Percentiles rank a stretch among this genome's conserved stretches.
Conservation (phyloP, 1,284 basidiomycete species). For the Laetiporus sulphureus region DNA sequence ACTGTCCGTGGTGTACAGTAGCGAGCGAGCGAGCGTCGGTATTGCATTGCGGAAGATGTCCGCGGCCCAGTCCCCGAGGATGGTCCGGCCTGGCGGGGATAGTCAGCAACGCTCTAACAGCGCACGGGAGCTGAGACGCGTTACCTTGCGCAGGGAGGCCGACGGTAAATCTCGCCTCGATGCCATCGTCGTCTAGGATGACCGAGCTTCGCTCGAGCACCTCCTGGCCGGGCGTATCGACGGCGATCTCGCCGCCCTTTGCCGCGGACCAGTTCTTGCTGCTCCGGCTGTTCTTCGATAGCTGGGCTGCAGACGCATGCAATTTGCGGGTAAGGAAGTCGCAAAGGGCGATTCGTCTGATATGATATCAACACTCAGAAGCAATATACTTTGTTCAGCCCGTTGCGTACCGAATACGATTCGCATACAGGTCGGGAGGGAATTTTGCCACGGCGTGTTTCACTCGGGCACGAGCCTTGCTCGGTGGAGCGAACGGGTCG, state of each 20-base stretch:
- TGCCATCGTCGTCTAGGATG: slow-evolving; percentile 5
- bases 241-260: slow-evolving; percentile 15
- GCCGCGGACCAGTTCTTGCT: slow-evolving; percentile 8
- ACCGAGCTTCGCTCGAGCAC: slow-evolving; percentile 16
- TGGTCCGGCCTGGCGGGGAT: slow-evolving; percentile 10
- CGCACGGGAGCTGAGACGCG: not conserved
- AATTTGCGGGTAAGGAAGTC: slow-evolving; percentile 12
- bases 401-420: slow-evolving; percentile 7
- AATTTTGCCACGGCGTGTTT: slow-evolving; percentile 9
- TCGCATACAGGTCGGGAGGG: slow-evolving; percentile 8
- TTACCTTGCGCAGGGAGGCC: slow-evolving; percentile 17
- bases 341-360: slow-evolving; percentile 12
- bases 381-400: not conserved
- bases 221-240: slow-evolving; percentile 18
- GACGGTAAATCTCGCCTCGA: slow-evolving; percentile 17
- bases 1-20: slow-evolving; percentile 11
- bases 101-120: not conserved
- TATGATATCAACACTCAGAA: not conserved
- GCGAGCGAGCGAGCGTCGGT: slow-evolving; percentile 5
- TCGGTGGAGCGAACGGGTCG: slow-evolving; percentile 18
- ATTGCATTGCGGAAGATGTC: slow-evolving; percentile 9
- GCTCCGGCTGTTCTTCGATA: not conserved
- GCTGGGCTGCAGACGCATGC: slow-evolving; percentile 1
- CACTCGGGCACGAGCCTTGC: slow-evolving; percentile 13
- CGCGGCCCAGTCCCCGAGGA: slow-evolving; percentile 11